Evolutionary conservation across 306 rosid genomes (phyloP).

Genomic region (Elaeagnus macrophylla): DNA sequence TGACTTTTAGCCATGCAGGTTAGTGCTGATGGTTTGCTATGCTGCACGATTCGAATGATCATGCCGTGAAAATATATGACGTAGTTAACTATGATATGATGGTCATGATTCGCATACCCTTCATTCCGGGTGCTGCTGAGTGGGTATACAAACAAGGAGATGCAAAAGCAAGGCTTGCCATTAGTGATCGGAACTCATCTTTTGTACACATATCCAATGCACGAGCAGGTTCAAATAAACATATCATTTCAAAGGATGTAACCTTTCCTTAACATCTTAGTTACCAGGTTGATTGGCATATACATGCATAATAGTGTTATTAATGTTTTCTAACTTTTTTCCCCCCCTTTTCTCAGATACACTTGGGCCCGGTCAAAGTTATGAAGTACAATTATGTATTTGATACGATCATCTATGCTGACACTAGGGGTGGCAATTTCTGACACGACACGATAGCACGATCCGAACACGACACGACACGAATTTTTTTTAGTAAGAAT

Average conservation of each 20-base stretch:
- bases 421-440: slow-evolving; percentile 76
- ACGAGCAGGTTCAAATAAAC: slow-evolving; percentile 75
- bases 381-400: slow-evolving; percentile 67
- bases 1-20: slow-evolving; percentile 84
- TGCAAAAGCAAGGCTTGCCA: slow-evolving; percentile 78
- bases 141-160: slow-evolving; percentile 99
- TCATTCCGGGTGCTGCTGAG: slow-evolving; percentile 78
- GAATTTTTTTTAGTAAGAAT: too few species aligned
- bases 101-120: slow-evolving; percentile 86
- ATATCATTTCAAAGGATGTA: slow-evolving; percentile 80
- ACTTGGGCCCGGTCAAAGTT: slow-evolving; percentile 70
- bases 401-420: slow-evolving; percentile 84
- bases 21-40: slow-evolving; percentile 89
- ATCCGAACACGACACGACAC: too few species aligned
- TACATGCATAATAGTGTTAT: background rate
- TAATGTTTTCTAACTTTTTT: slow-evolving; percentile 13
- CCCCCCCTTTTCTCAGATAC: slow-evolving; percentile 41
- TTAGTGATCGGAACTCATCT: slow-evolving; percentile 71
- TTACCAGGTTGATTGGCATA: background rate
- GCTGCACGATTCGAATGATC: slow-evolving; percentile 90
- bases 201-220: slow-evolving; percentile 84
- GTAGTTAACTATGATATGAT: slow-evolving; percentile 97
- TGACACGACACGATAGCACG: too few species aligned
- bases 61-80: slow-evolving; percentile 81
- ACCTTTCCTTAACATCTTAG: too few species aligned